Base-by-base conservation (phyloP, 2,329 filamentous ascomycete species). In the Arachnomyces sp. region DNA sequence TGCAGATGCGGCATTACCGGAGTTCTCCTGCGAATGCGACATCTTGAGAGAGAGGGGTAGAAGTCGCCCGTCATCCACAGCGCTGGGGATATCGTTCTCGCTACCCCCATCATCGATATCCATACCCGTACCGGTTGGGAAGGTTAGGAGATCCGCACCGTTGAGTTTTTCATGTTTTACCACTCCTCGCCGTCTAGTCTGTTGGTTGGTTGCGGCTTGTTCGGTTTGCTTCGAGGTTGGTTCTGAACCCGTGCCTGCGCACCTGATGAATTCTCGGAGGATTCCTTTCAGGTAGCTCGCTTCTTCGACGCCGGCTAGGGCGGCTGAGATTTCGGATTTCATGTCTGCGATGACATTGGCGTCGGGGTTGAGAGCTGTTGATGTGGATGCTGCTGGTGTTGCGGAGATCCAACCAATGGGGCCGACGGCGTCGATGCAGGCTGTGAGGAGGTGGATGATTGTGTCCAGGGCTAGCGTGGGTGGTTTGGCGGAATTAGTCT, bases 11-110 rank as follows among this genome's bases (percentile, higher is more conserved):
- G 34, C 14, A 20, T 34, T 31, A 25, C 9, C 9, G 5, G 20
- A 5, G 20, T 25, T 25, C 20, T 25, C 20, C 20, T 25, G 20
- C 9, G 20, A 25, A 25, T 25, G 20, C 50, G 73, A 71, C 2
- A 72, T 70, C 63, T 82, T 85, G 46, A 88, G 68, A 5, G 87
- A 86, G 1, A 94, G 64, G 7, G 87, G 87, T 38, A 94, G 66
- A 52, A 82, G 63, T 49, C 61, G 63, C 15, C 58, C 35, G 30
- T 40, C 42, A 39, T 35, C 31, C 15, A 25, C 28, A 28, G 38
- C n/a, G 34, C 31, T 7, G 28, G 37, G 34, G 31, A 40, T 35
- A 17, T 16, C 58, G 36, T 53, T 51, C 3, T 64, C 60, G 18
- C 52, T 55, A 33, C 57, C 55, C 11, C 43, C 49, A 15, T 53